These are phyloP conservation scores for Aspergillus bridgeri DNA, from an alignment of 495 filamentous ascomycete genomes.

Conservation along the genomic window DNA sequence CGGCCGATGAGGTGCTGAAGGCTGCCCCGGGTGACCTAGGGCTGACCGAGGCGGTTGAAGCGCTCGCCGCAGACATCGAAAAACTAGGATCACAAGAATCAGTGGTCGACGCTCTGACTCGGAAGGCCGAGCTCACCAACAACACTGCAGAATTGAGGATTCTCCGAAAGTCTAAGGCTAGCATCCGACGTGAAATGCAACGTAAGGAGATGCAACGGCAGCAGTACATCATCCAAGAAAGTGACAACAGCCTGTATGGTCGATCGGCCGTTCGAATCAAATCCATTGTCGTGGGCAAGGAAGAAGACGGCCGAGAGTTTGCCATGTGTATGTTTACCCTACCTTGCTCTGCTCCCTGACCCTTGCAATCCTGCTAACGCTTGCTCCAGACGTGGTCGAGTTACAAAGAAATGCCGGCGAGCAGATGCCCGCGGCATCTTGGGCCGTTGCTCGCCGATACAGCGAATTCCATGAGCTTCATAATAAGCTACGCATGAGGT, in stretches of 20 bases:
- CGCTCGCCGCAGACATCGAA: conserved; percentile 82
- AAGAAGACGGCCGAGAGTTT: conserved; percentile 90
- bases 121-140: conserved; percentile 95
- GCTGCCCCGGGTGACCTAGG: conserved; percentile 95
- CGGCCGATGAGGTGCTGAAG: conserved; percentile 84
- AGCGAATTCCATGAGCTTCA: conserved; percentile 97
- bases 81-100: conserved; percentile 83
- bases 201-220: conserved; percentile 94
- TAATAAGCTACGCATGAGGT: conserved; percentile 77
- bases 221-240: conserved; percentile 96
- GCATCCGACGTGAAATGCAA: conserved; percentile 84
- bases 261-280: conserved; percentile 86
- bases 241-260: conserved; percentile 95
- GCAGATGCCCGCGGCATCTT: conserved; percentile 80
- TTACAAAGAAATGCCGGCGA: conserved; percentile 86
- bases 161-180: conserved; percentile 87
- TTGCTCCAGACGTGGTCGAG: conserved; percentile 68
- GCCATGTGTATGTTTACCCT: conserved; percentile 64
- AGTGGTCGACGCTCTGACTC: conserved; percentile 84
- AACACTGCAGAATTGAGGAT: conserved; percentile 92
- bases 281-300: conserved; percentile 84
- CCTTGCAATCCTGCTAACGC: conserved; percentile 7
- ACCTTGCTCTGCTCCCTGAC: neutral
- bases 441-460: conserved; percentile 78
- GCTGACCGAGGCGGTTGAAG: conserved; percentile 85